A percentile compares a stretch with the other conserved stretches of the same genome.
These are phyloP conservation scores for Tricholoma matsutake DNA, from an alignment of 768 basidiomycete genomes.

Conservation along the genomic window DNA sequence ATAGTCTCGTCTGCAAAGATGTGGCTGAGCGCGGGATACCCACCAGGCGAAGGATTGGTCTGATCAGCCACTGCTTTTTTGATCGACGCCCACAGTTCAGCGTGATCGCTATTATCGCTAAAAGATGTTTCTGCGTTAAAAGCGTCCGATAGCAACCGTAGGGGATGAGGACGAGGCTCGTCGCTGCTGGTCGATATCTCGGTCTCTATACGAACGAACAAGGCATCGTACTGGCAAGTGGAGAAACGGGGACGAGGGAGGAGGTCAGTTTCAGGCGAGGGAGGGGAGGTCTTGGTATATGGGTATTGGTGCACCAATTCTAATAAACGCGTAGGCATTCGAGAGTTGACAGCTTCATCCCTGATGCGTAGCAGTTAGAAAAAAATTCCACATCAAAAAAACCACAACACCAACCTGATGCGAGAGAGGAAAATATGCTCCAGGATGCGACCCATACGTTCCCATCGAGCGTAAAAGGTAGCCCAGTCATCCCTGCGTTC, in stretches of 20 bases:
- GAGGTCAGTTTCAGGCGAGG: conserved; percentile 38
- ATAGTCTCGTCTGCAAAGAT: conserved; percentile 73
- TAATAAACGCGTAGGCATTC: conserved; percentile 66
- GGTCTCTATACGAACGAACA: conserved; percentile 65
- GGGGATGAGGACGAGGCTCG: conserved; percentile 46
- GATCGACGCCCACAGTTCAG: conserved; percentile 54
- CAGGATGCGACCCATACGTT: conserved; percentile 63
- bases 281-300: conserved; percentile 36
- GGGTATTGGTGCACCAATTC: conserved; percentile 74
- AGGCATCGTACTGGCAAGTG: conserved; percentile 58
- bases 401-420: conserved; percentile 50
- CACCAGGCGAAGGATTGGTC: conserved; percentile 31
- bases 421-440: conserved; percentile 76
- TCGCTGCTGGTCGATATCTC: conserved; percentile 39
- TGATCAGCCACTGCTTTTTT: conserved; percentile 38
- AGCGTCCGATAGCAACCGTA: conserved; percentile 61
- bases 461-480: conserved; percentile 73
- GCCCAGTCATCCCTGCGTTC: conserved; percentile 56
- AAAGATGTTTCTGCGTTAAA: conserved; percentile 38
- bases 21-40: conserved; percentile 39
- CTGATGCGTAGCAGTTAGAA: conserved; percentile 31
- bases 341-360: conserved; percentile 51
- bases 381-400: background rate
- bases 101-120: conserved; percentile 32
- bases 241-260: conserved; percentile 66